Conservation (phyloP, 495 filamentous ascomycete species). For the Physcia stellaris region DNA sequence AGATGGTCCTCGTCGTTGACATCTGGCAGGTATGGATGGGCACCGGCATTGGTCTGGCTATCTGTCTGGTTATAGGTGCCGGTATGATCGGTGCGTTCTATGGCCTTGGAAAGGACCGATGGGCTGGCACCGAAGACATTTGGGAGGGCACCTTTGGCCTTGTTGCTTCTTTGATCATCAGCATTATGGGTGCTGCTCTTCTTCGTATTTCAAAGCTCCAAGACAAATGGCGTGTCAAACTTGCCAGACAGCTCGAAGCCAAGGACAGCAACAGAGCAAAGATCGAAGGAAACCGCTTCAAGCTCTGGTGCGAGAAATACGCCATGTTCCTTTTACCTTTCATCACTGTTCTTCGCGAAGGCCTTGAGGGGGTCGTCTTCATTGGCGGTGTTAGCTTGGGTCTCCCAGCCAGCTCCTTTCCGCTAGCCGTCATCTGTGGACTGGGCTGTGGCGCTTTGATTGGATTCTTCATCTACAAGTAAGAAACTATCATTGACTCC, state of each 20-base stretch:
- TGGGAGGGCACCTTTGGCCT: slow-evolving; percentile 69
- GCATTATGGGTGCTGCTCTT: slow-evolving; percentile 62
- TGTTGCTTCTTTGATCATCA: slow-evolving; percentile 62
- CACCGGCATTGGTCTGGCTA: slow-evolving; percentile 42
- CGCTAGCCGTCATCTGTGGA: slow-evolving; percentile 57
- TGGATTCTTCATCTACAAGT: slow-evolving; percentile 69
- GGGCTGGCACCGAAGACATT: slow-evolving; percentile 51
- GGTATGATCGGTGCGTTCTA: slow-evolving; percentile 77
- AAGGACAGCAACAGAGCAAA: slow-evolving; percentile 25
- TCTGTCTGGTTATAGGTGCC: slow-evolving; percentile 55
- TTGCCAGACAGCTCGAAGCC: slow-evolving; percentile 49
- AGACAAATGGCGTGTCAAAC: slow-evolving; percentile 71
- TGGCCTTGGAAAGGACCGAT: slow-evolving; percentile 48
- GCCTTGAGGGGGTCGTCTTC: slow-evolving; percentile 70
- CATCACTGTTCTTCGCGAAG: slow-evolving; percentile 71
- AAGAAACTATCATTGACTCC: slow-evolving; percentile 21
- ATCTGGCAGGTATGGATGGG: slow-evolving; percentile 56
- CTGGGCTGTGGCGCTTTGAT: slow-evolving; percentile 46
- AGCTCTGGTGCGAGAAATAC: slow-evolving; percentile 59
- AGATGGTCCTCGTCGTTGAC: neutral
- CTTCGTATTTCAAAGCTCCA: slow-evolving; percentile 74
- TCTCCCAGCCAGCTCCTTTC: slow-evolving; percentile 60
- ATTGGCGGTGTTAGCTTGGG: slow-evolving; percentile 67
- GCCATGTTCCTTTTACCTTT: slow-evolving; percentile 73
- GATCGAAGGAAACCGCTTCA: slow-evolving; percentile 28